A percentile compares a stretch with the other conserved stretches of the same genome.
Conservation (phyloP, 1,284 basidiomycete genomes). For the Apiotrichum gracile region DNA sequence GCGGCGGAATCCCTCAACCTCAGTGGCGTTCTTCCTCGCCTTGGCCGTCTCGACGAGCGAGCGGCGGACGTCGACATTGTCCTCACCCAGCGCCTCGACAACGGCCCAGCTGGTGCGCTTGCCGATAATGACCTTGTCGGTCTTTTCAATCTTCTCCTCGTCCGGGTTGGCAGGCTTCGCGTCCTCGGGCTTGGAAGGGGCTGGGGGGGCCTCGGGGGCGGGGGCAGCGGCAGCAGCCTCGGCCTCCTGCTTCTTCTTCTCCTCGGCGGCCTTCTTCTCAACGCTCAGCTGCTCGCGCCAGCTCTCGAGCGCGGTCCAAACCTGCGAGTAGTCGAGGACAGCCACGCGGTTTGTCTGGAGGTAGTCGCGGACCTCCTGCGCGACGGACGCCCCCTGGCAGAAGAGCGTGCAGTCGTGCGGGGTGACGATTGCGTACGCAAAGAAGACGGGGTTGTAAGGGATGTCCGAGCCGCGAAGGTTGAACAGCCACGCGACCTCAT, state of each 20-base stretch:
- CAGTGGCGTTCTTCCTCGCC: slow-evolving; percentile 79
- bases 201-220: slow-evolving; percentile 5
- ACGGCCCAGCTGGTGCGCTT: slow-evolving; percentile 72
- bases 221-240: neutral
- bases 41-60: slow-evolving; percentile 80
- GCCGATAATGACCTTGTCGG: slow-evolving; percentile 53
- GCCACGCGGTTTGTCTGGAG: slow-evolving; percentile 58
- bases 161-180: neutral
- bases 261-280: slow-evolving; percentile 10
- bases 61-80: slow-evolving; percentile 57
- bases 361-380: slow-evolving; percentile 55
- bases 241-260: slow-evolving; percentile 5
- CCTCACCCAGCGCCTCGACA: slow-evolving; percentile 65
- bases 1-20: slow-evolving; percentile 84
- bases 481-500: slow-evolving; percentile 90
- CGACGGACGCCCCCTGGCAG: slow-evolving; percentile 61
- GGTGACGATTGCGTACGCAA: slow-evolving; percentile 80
- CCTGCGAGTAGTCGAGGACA: slow-evolving; percentile 63
- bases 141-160: slow-evolving; percentile 33
- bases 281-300: slow-evolving; percentile 19
- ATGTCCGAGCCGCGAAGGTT: slow-evolving; percentile 92
- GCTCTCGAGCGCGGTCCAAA: slow-evolving; percentile 50
- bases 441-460: slow-evolving; percentile 93
- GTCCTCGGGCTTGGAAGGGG: slow-evolving; percentile 1
- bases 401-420: slow-evolving; percentile 65